Evolutionary conservation across 2,329 filamentous ascomycete species (phyloP), one percentile per base, ranked within the genome.

Genomic region (Fusarium dimerum): DNA sequence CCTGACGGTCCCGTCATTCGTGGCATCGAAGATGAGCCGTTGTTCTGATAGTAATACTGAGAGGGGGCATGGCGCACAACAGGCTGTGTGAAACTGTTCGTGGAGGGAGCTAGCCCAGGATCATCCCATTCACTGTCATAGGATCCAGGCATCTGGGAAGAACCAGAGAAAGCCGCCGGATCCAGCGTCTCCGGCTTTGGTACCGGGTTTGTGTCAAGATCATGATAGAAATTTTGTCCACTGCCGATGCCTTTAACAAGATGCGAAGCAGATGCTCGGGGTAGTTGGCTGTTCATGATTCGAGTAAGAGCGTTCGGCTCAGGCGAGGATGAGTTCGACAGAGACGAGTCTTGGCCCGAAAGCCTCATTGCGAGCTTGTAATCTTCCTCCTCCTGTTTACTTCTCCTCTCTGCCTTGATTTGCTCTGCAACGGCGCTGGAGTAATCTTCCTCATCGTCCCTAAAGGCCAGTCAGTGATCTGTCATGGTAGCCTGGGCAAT

Each of bases 351-450:
- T 48, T 66, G 65, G 9, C 58, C 65, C 2, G 60, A 67, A 18
- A 72, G 60, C 18, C 56, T 51, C 34, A 50, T 46, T 10, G 71
- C 71, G 49, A 69, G 47, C n/a, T 66, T 51, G 5, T 50, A 56
- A 42, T 73, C 71, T 45, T 20, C 45, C 6, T 50, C 56, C 52
- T 68, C 62, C 40, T 72, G 66, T 10, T 62, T 51, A 11, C 66
- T 57, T 45, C 69, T 71, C 32, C 68, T 67, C 38, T 68, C 70
- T 48, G 68, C 61, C 39, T 68, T 70, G 47, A 68, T 67, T 26
- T 76, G 73, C 47, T 73, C 58, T 10, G 67, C 58, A 41, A 76
- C 59, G 34, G 52, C 57, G 10, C 55, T 59, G 17, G 65, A 54
- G 45, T 58, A 59, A 38, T 61, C 34, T 15, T 73, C 57, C 39